Evolutionary conservation across 2,329 filamentous ascomycete species (phyloP).

Genomic region (Paramyrothecium roridum): DNA sequence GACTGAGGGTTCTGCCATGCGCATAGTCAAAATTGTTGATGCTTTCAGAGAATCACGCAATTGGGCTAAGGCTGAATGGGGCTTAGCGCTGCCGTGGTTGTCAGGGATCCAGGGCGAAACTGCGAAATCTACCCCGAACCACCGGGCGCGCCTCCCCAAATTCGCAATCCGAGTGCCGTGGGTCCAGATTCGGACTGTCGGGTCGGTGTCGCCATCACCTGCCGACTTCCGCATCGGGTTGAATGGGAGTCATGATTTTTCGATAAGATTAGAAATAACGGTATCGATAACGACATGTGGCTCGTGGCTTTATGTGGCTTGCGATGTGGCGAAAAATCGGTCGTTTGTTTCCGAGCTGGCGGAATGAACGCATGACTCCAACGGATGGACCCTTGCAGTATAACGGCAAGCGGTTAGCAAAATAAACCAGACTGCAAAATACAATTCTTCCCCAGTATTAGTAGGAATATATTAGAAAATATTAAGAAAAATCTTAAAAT

Average conservation of each 20-base stretch:
- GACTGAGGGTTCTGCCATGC: neutral
- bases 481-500: too few species aligned
- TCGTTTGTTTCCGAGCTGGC: too few species aligned
- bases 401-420: too few species aligned
- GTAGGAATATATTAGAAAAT: too few species aligned
- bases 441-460: too few species aligned
- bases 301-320: neutral
- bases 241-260: neutral
- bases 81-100: slow-evolving; percentile 22
- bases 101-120: neutral
- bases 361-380: too few species aligned
- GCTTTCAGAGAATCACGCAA: slow-evolving; percentile 36
- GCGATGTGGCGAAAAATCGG: neutral
- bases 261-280: too few species aligned
- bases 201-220: neutral
- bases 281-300: neutral
- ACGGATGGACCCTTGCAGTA: too few species aligned
- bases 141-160: neutral
- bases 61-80: slow-evolving; percentile 25
- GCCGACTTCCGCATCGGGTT: neutral
- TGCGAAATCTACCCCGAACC: neutral
- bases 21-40: slow-evolving; percentile 28
- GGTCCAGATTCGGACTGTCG: neutral
- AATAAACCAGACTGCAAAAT: too few species aligned
- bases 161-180: slow-evolving; percentile 1